Base-by-base conservation (phyloP, 2,329 filamentous ascomycete genomes). In the Coniochaeta pulveracea region DNA sequence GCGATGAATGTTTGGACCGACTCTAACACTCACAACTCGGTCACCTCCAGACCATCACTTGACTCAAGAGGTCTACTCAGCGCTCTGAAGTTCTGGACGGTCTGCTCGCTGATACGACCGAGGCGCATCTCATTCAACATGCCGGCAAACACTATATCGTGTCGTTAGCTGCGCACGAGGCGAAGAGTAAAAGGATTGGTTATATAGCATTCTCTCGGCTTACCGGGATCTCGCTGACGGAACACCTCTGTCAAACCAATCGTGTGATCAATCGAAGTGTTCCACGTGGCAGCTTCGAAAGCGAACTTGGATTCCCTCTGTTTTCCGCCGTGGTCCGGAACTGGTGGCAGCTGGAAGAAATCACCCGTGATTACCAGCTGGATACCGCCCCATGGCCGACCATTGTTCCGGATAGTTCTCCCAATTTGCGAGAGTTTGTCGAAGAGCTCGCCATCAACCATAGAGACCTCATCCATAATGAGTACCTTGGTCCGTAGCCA, bases 91-190 rank as follows among this genome's bases (percentile, higher is more conserved):
- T 77, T 73, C 7, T 69, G 63, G 21, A 93, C 77, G 0, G 88
- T 94, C 7, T 72, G 61, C n/a, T 76, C 68, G 19, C 72, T 82
- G 34, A 96, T 78, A 34, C 72, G 79, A 4, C 91, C 91, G 35
- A 96, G 66, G 31, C 91, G 80, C 85, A 98, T 95, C 55, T 98
- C 89, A 50, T 98, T 98, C 33, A 98, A 70, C 88, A 98, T 98
- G 5, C 70, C 66, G 10, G 91, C 91, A 55, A 98, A 98, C 16
- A 82, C 77, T 75, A 42, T 45, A 6, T 28, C 33, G 19, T 19
- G 11, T 19, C 10, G 18, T 43, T 37, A 44, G 38, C n/a, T n/a
- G n/a, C n/a, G n/a, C n/a, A n/a, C n/a, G n/a, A 12, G 7, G 15
- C 4, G n/a, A 21, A 21, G 5, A 31, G 3, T 14, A 8, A n/a